These are phyloP conservation scores for Leucocoprinus leucothites DNA, from an alignment of 768 basidiomycete species.

Conservation along the genomic window DNA sequence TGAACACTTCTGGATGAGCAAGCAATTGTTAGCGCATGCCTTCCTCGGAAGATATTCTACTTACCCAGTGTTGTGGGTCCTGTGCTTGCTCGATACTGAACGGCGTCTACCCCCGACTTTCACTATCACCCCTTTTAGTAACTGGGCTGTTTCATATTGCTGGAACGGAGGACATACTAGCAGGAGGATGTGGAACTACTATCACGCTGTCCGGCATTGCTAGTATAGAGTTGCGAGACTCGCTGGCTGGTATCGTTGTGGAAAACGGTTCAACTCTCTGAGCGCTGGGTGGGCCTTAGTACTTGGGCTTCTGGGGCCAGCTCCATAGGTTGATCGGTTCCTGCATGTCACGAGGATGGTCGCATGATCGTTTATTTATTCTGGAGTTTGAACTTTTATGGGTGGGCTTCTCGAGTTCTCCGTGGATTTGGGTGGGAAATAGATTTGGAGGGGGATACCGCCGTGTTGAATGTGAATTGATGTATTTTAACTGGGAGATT, in stretches of 20 bases:
- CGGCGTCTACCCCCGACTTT: conserved; percentile 27
- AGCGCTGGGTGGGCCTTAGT: no score
- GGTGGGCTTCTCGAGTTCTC: neutral
- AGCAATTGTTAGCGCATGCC: neutral
- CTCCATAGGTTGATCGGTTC: neutral
- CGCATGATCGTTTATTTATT: neutral
- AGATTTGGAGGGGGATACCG: neutral
- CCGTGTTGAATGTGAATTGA: neutral
- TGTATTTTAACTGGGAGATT: neutral
- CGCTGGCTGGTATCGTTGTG: neutral
- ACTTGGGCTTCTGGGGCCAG: neutral
- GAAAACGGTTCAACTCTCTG: neutral
- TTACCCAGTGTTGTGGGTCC: conserved; percentile 12
- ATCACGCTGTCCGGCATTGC: conserved; percentile 11
- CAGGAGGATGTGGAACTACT: conserved; percentile 40
- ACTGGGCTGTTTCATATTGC: neutral
- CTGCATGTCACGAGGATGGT: neutral
- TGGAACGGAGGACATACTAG: conserved; percentile 32
- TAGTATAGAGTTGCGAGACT: neutral
- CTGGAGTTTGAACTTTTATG: no score
- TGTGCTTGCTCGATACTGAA: conserved; percentile 13
- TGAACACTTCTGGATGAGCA: neutral
- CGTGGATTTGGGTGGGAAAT: neutral
- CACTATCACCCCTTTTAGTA: conserved; percentile 16
- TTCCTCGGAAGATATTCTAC: neutral